These are phyloP conservation scores for Fusarium setosum DNA, from an alignment of 2,329 filamentous ascomycete species.

Conservation along the genomic window DNA sequence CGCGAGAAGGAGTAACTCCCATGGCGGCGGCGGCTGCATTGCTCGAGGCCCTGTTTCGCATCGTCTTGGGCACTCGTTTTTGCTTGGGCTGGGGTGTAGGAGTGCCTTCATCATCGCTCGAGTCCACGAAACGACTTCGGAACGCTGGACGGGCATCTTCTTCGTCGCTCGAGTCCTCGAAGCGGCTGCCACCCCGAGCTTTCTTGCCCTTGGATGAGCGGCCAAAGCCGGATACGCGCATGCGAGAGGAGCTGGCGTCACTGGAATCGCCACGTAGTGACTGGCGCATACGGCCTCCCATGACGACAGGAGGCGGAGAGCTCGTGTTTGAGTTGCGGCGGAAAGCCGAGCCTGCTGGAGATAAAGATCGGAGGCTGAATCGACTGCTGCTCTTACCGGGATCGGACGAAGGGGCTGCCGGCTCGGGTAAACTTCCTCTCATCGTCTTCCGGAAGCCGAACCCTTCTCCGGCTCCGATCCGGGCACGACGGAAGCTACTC, in stretches of 20 bases:
- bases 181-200: slow-evolving; percentile 65
- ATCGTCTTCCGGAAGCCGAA: slow-evolving; percentile 80
- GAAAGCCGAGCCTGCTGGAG: slow-evolving; percentile 70
- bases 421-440: slow-evolving; percentile 57
- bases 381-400: slow-evolving; percentile 58
- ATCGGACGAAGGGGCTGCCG: slow-evolving; percentile 43
- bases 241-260: slow-evolving; percentile 49
- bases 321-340: slow-evolving; percentile 52
- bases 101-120: slow-evolving; percentile 72
- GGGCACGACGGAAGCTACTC: slow-evolving; percentile 82
- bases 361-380: slow-evolving; percentile 77
- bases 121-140: slow-evolving; percentile 75
- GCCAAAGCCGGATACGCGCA: slow-evolving; percentile 58
- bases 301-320: slow-evolving; percentile 51
- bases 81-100: slow-evolving; percentile 35
- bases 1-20: slow-evolving; percentile 53
- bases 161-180: slow-evolving; percentile 80
- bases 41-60: slow-evolving; percentile 44
- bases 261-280: slow-evolving; percentile 58
- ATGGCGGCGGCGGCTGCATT: slow-evolving; percentile 51
- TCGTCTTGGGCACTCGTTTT: slow-evolving; percentile 50
- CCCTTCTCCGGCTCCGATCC: slow-evolving; percentile 58
- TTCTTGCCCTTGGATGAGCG: slow-evolving; percentile 48
- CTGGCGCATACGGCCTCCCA: slow-evolving; percentile 55
- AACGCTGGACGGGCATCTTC: slow-evolving; percentile 46